Evolutionary conservation across 345 rosid genomes (phyloP).

Genomic region (Aquilaria yunnanensis): DNA sequence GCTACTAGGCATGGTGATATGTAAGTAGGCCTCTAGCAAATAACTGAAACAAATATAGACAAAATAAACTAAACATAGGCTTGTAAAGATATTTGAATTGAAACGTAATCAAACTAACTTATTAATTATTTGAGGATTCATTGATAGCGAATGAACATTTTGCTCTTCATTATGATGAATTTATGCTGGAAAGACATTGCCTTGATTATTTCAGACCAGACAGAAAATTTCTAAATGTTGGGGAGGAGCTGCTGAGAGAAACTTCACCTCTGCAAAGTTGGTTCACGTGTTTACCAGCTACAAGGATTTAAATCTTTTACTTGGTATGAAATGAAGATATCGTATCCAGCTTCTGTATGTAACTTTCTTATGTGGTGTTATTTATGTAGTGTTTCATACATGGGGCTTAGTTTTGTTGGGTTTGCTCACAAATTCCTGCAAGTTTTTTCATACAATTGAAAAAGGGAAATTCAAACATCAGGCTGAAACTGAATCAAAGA

Average conservation of each 20-base stretch:
- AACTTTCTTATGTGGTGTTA: constrained; percentile 8
- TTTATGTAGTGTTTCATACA: constrained; percentile 10
- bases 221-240: constrained; percentile 38
- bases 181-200: constrained; percentile 1
- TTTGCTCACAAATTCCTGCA: constrained; percentile 55
- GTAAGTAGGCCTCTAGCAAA: constrained; percentile 23
- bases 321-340: constrained; percentile 98
- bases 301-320: constrained; percentile 58
- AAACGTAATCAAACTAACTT: background rate
- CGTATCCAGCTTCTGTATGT: constrained; percentile 97
- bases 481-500: constrained; percentile 31
- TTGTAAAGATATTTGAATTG: background rate
- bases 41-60: background rate
- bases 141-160: background rate
- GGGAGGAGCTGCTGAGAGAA: constrained; percentile 68
- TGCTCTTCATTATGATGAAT: background rate
- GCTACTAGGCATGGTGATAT: constrained; percentile 23
- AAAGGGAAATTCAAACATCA: constrained; percentile 32
- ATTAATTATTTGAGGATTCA: background rate
- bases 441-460: constrained; percentile 51
- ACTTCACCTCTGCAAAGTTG: constrained; percentile 43
- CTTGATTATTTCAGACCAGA: constrained; percentile 27
- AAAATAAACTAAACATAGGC: background rate
- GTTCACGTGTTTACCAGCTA: constrained; percentile 53
- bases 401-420: background rate